Evolutionary conservation across 179 eudicot species (phyloP).

Genomic region (Beta corolliflora): DNA sequence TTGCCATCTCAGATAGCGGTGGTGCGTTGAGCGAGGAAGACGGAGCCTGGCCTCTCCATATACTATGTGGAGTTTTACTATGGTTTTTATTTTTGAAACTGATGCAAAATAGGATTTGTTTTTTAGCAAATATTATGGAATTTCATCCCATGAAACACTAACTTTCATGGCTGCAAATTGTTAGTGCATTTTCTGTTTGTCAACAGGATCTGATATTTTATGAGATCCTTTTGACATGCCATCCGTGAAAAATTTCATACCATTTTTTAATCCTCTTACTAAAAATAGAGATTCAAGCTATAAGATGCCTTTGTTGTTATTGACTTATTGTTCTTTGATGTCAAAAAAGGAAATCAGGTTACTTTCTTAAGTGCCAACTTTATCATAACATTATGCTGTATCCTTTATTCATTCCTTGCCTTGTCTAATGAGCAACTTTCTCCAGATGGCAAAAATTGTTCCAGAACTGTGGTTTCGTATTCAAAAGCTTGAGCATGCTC

Average conservation of each 20-base stretch:
- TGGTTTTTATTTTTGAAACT: no score
- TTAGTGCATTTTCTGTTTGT: background rate
- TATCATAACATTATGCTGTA: background rate
- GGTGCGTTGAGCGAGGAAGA: no score
- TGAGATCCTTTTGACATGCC: background rate
- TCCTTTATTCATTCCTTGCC: no score
- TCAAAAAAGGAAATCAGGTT: background rate
- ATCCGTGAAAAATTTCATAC: background rate
- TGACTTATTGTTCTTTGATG: background rate
- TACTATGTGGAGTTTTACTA: no score
- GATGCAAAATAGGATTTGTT: no score
- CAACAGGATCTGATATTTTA: background rate
- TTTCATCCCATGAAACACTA: background rate
- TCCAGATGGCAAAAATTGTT: slow-evolving; percentile 68
- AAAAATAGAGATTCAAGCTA: background rate
- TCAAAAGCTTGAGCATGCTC: slow-evolving; percentile 90
- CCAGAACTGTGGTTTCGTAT: slow-evolving; percentile 92
- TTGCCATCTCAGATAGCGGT: no score
- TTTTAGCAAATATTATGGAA: no score
- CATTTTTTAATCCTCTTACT: background rate
- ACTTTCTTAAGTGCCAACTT: background rate
- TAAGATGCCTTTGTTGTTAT: background rate
- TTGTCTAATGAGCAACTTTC: slow-evolving; percentile 7
- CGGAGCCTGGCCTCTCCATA: no score
- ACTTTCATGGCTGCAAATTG: background rate